phyloP scores from a whole-genome alignment of 345 rosid species.

The Lumnitzera littorea region DNA sequence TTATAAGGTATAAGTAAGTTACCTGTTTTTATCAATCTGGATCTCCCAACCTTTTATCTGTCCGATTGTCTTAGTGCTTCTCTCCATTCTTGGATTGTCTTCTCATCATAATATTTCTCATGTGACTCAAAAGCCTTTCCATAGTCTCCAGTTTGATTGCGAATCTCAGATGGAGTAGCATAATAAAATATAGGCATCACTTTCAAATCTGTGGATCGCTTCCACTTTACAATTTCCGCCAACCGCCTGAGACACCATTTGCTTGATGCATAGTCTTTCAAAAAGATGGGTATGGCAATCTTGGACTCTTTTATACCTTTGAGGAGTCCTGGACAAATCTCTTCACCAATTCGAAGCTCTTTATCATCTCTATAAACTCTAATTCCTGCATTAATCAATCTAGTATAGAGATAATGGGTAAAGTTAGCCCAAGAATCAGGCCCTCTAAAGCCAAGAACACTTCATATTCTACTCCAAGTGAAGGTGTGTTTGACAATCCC shows the following conservation, averaged over 20 bases:
- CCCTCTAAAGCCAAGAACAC: no score
- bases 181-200: background rate
- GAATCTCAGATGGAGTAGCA: background rate
- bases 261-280: constrained; percentile 5
- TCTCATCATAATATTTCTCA: no score
- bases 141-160: no score
- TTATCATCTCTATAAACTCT: background rate
- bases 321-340: background rate
- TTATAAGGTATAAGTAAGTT: no score
- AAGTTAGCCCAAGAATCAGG: background rate
- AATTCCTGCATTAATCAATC: background rate
- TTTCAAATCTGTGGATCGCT: background rate
- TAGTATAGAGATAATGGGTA: background rate
- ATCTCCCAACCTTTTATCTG: no score
- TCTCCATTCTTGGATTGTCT: no score
- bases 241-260: constrained; percentile 1
- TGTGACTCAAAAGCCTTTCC: no score
- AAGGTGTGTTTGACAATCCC: no score
- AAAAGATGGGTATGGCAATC: constrained; percentile 2
- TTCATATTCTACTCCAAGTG: no score
- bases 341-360: background rate
- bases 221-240: background rate
- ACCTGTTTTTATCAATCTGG: no score
- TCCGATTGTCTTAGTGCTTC: no score
- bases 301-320: background rate